These are phyloP conservation scores for Quercus ilex DNA, from an alignment of 306 rosid species.

Conservation along the genomic window DNA sequence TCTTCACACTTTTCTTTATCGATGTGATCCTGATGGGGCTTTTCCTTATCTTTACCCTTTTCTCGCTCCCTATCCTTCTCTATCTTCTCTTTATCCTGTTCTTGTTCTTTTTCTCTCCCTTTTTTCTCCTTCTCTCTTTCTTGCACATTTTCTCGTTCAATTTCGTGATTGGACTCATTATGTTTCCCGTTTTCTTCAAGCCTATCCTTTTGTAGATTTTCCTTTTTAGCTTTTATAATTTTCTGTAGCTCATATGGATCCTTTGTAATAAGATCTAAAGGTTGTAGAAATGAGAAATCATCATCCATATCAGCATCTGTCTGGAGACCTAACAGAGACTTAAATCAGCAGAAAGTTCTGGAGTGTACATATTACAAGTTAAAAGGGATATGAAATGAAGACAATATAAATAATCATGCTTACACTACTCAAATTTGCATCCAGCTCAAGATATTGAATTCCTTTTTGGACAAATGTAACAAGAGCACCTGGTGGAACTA, in stretches of 20 bases:
- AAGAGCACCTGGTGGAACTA: conserved; percentile 70
- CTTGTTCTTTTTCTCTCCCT: conserved; percentile 31
- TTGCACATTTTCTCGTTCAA: conserved; percentile 15
- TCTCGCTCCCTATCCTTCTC: conserved; percentile 29
- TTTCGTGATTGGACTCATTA: conserved; percentile 33
- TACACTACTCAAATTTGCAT: conserved; percentile 59
- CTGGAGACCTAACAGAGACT: conserved; percentile 44
- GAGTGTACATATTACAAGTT: not conserved
- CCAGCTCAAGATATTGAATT: conserved; percentile 64
- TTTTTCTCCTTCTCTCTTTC: conserved; percentile 38
- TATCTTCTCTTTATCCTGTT: conserved; percentile 20
- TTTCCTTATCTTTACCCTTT: conserved; percentile 29
- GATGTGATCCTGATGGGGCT: conserved; percentile 21
- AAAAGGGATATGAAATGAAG: not conserved
- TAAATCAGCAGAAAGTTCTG: conserved; percentile 31
- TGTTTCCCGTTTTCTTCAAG: conserved; percentile 29
- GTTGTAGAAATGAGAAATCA: conserved; percentile 61
- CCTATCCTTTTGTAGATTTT: conserved; percentile 38
- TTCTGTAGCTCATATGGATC: conserved; percentile 47
- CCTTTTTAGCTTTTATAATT: conserved; percentile 49
- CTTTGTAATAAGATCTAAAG: conserved; percentile 66
- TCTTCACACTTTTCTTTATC: conserved; percentile 37
- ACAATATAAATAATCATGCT: conserved; percentile 18
- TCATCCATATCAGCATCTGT: conserved; percentile 60
- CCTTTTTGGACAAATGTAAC: conserved; percentile 62